phyloP scores from a whole-genome alignment of 306 rosid species.

The Cicer judaicum region DNA sequence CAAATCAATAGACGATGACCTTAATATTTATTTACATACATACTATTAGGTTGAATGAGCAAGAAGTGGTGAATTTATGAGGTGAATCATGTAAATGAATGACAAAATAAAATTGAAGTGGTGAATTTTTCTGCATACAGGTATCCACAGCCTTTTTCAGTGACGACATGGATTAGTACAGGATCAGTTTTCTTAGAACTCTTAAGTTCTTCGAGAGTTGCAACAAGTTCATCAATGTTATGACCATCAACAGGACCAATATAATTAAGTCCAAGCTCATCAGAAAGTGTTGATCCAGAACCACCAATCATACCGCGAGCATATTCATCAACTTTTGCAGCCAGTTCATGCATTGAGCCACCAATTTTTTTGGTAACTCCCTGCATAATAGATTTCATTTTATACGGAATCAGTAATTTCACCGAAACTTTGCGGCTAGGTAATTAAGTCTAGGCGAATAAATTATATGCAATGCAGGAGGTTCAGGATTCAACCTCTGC shows the following conservation, averaged over 20 bases:
- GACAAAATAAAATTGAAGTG: too few species aligned
- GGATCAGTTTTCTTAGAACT: slow-evolving; percentile 82
- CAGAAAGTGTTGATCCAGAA: slow-evolving; percentile 81
- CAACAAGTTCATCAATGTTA: slow-evolving; percentile 76
- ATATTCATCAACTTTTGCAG: slow-evolving; percentile 95
- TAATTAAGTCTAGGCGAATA: too few species aligned
- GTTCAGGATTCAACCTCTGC: too few species aligned
- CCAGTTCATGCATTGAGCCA: slow-evolving; percentile 82
- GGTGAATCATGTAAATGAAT: too few species aligned
- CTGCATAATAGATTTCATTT: slow-evolving; percentile 52
- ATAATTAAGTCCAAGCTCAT: slow-evolving; percentile 94
- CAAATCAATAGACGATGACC: too few species aligned
- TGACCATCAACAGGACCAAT: slow-evolving; percentile 96
- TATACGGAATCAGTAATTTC: slow-evolving; percentile 35
- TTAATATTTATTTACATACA: too few species aligned
- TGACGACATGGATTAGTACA: slow-evolving; percentile 80
- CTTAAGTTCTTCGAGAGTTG: slow-evolving; percentile 81
- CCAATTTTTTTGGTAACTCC: slow-evolving; percentile 87
- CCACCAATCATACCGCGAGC: slow-evolving; percentile 91
- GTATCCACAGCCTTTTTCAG: slow-evolving; percentile 93
- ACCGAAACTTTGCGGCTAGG: too few species aligned
- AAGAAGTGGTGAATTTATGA: too few species aligned
- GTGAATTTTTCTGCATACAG: slow-evolving; percentile 88
- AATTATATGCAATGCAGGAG: too few species aligned
- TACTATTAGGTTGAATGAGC: too few species aligned